These are phyloP conservation scores for Seiridium unicorne DNA, from an alignment of 2,329 filamentous ascomycete species.

Conservation along the genomic window DNA sequence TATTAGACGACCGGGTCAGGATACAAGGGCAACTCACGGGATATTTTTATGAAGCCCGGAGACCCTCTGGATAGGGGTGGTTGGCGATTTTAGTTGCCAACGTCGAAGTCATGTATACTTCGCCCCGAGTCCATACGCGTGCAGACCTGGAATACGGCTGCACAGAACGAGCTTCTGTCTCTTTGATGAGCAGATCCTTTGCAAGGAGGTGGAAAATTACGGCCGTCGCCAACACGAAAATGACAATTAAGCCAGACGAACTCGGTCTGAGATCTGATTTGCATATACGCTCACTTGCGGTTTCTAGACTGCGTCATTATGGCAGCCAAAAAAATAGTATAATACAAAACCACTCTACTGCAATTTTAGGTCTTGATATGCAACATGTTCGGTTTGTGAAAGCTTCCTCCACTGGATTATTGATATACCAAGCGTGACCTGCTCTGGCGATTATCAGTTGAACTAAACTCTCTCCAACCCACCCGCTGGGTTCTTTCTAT, in stretches of 20 bases:
- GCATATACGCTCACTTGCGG: neutral
- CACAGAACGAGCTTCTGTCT: neutral
- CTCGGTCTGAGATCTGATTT: neutral
- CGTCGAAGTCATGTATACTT: neutral
- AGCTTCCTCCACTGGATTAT: neutral
- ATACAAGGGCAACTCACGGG: constrained; percentile 7
- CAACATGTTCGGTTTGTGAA: neutral
- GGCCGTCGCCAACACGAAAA: neutral
- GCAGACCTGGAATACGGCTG: constrained; percentile 9
- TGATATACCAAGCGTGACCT: no score
- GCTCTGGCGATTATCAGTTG: no score
- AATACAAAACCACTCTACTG: constrained; percentile 1
- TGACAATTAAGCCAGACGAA: neutral
- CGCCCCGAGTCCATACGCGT: neutral
- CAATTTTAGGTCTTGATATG: neutral
- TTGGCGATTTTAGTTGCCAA: neutral
- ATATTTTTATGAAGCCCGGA: constrained; percentile 15
- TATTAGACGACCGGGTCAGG: constrained; percentile 1
- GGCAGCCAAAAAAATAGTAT: constrained; percentile 9
- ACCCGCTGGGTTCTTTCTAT: no score
- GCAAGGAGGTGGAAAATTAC: neutral
- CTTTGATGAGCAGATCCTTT: neutral
- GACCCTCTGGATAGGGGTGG: constrained; percentile 2
- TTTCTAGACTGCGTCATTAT: constrained; percentile 2
- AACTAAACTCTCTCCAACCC: no score